Base-by-base conservation (phyloP, 192 early-diverging fungal genomes). In the Phlyctochytrium planicorne region DNA sequence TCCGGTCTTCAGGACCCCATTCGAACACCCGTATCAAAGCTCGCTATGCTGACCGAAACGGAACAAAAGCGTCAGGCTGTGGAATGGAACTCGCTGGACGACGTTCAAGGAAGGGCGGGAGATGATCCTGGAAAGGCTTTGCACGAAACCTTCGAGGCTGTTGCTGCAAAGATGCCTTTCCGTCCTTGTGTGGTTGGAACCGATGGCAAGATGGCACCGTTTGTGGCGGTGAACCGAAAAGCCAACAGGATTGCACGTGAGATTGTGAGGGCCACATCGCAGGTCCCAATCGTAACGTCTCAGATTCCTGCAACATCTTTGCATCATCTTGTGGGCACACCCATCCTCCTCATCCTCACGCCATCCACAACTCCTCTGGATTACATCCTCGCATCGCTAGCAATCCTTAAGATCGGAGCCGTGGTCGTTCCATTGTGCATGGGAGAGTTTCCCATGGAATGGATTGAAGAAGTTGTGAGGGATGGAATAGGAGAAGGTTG, bases 401-500 rank as follows among this genome's bases (percentile, higher is more conserved):
- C 55, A 27, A 27, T 57, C 14, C 55, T 57, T 6, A 57, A 57
- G 55, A 6, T 25, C 27, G 55, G 55, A 12, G 55, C 12, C 6
- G 10, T 10, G 55, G 55, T 57, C 12, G 55, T 57, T 12, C 55
- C 55, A 6, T 6, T 57, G 6, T 6, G 40, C 40, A 27, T 6
- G 27, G 55, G 20, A 27, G 55, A 57, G 55, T 10, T 57, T 27
- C 55, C 55, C 20, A 27, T 27, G 6, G 55, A 14, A 27, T 57
- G 55, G 55, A 27, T 10, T 6, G 25, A 27, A 12, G 55, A 57
- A 6, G 55, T 57, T 27, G 55, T 57, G 55, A 57, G 25, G 55
- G 40, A 14, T 50, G 40, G 12, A n/a, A n/a, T n/a, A n/a, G 40
- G 40, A 6, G 40, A 47, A 47, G 40, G 40, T 6, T 6, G 40